Evolutionary conservation across 306 rosid genomes (phyloP).

Genomic region (Dryas octopetala): DNA sequence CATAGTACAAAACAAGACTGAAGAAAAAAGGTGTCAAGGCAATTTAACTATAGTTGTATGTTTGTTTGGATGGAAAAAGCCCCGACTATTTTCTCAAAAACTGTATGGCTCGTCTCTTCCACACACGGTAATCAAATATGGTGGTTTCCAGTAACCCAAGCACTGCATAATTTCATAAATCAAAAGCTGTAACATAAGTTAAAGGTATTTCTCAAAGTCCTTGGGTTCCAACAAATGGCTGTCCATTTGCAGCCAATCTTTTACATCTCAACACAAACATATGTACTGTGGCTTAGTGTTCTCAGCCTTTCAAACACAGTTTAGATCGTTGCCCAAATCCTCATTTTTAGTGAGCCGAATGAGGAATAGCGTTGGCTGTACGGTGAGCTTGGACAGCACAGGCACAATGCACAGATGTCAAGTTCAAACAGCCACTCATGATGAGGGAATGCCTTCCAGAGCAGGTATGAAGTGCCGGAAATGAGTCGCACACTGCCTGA

Average conservation of each 20-base stretch:
- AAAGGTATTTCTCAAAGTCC: slow-evolving; percentile 25
- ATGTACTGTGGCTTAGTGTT: slow-evolving; percentile 33
- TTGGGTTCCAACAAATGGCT: slow-evolving; percentile 20
- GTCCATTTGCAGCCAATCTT: slow-evolving; percentile 21
- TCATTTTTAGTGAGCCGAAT: slow-evolving; percentile 61
- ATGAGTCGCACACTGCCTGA: slow-evolving; percentile 87
- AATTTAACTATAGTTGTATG: background rate
- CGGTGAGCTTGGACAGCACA: slow-evolving; percentile 84
- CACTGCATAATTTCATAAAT: slow-evolving; percentile 2
- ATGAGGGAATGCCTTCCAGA: slow-evolving; percentile 91
- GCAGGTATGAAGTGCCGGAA: slow-evolving; percentile 91
- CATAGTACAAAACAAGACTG: too few species aligned
- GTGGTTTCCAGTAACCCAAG: background rate
- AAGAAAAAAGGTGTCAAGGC: too few species aligned
- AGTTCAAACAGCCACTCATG: slow-evolving; percentile 82
- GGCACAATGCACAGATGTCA: slow-evolving; percentile 85
- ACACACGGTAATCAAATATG: background rate
- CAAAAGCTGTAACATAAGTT: slow-evolving; percentile 3
- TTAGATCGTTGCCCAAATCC: slow-evolving; percentile 14
- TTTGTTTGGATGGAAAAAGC: background rate
- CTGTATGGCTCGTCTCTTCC: background rate
- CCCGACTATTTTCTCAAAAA: too few species aligned
- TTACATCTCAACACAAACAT: slow-evolving; percentile 24
- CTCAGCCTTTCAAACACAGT: slow-evolving; percentile 3
- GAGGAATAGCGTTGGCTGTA: slow-evolving; percentile 26